A percentile compares a stretch with the other conserved stretches of the same genome.
phyloP scores from a whole-genome alignment of 1,139 yeast species.

The Blastobotrys buckinghamii region DNA sequence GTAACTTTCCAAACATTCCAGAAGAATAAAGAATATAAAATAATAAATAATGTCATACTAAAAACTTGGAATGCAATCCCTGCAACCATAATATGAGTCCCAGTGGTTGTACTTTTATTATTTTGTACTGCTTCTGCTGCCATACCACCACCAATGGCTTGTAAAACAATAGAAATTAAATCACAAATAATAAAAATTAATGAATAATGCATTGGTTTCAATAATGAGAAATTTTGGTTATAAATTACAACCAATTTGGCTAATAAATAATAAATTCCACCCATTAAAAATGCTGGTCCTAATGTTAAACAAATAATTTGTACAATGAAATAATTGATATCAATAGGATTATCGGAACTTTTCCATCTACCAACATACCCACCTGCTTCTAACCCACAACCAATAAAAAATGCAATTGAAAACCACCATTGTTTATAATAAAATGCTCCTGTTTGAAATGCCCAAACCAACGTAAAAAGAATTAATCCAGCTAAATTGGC shows the following conservation, averaged over 20 bases:
- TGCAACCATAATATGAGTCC: conserved; percentile 73
- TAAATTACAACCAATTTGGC: conserved; percentile 69
- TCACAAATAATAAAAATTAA: conserved; percentile 64
- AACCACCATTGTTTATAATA: conserved; percentile 70
- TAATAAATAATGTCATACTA: conserved; percentile 60
- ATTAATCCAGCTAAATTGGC: conserved; percentile 49
- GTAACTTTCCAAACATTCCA: conserved; percentile 34
- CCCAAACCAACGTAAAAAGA: conserved; percentile 42
- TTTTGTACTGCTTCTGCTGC: conserved; percentile 51
- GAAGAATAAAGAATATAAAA: conserved; percentile 51
- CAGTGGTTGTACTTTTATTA: conserved; percentile 40
- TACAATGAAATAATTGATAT: conserved; percentile 45
- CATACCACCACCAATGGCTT: conserved; percentile 64
- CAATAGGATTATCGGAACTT: conserved; percentile 37
- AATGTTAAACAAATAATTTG: conserved; percentile 70
- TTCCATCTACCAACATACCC: conserved; percentile 68
- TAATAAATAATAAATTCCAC: conserved; percentile 71
- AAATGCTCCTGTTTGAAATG: conserved; percentile 36
- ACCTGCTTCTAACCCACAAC: conserved; percentile 54
- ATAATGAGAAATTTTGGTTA: conserved; percentile 54
- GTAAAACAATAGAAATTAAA: conserved; percentile 61
- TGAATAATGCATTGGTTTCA: conserved; percentile 73
- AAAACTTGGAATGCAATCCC: conserved; percentile 77
- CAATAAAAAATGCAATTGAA: conserved; percentile 54
- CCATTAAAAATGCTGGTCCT: conserved; percentile 88